Evolutionary conservation across 345 rosid genomes (phyloP).

Genomic region (Viola odorata): DNA sequence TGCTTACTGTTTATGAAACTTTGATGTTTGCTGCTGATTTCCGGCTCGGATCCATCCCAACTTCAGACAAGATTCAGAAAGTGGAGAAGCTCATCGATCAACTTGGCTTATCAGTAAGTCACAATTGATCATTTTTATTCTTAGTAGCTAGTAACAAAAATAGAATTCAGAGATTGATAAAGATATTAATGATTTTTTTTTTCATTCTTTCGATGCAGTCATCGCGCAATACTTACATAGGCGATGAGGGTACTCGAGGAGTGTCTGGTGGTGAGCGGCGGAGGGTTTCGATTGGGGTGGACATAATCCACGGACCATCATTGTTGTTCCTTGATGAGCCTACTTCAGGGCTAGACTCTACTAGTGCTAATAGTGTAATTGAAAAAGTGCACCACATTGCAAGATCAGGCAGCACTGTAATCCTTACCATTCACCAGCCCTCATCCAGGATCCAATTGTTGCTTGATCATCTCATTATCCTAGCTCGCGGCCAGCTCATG

Average conservation of each 20-base stretch:
- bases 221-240: slow-evolving; percentile 23
- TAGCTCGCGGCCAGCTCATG: slow-evolving; percentile 68
- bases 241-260: slow-evolving; percentile 31
- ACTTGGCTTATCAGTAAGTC: slow-evolving; percentile 17
- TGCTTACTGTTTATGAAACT: slow-evolving; percentile 69
- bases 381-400: slow-evolving; percentile 65
- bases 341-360: slow-evolving; percentile 66
- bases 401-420: slow-evolving; percentile 55
- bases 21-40: slow-evolving; percentile 67
- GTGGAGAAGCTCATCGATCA: slow-evolving; percentile 42
- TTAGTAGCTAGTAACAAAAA: neutral
- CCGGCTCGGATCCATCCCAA: slow-evolving; percentile 41
- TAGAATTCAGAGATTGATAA: neutral
- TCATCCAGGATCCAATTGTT: slow-evolving; percentile 51
- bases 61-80: slow-evolving; percentile 37
- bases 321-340: slow-evolving; percentile 68
- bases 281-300: slow-evolving; percentile 54
- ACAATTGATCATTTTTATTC: neutral
- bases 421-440: slow-evolving; percentile 68
- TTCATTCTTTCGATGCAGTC: slow-evolving; percentile 5
- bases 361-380: slow-evolving; percentile 55
- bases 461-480: slow-evolving; percentile 55
- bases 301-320: slow-evolving; percentile 58
- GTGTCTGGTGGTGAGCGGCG: slow-evolving; percentile 65
- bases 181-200: neutral